Conservation (phyloP, 768 basidiomycete genomes). For the Cantharellus anzutake region DNA sequence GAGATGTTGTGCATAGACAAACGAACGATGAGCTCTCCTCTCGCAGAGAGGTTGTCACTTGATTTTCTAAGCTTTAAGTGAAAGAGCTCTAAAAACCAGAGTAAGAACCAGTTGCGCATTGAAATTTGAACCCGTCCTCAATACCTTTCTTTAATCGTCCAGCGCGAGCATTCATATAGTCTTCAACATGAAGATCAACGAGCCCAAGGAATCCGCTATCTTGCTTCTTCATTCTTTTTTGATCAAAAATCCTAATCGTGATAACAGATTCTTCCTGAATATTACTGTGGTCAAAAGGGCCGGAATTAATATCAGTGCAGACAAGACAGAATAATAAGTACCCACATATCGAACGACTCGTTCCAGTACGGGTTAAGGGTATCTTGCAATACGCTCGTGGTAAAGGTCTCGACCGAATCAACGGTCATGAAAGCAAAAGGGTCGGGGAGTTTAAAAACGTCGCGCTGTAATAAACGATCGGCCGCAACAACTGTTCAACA, state of each 20-base stretch:
- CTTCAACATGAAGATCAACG: slow-evolving; percentile 82
- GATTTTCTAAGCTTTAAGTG: slow-evolving; percentile 95
- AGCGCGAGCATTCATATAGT: slow-evolving; percentile 77
- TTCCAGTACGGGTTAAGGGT: slow-evolving; percentile 94
- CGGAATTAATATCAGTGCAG: neutral
- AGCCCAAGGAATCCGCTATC: slow-evolving; percentile 98
- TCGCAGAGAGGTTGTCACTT: slow-evolving; percentile 95
- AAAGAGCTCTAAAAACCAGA: slow-evolving; percentile 56
- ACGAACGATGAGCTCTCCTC: slow-evolving; percentile 94
- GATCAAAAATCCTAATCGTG: slow-evolving; percentile 96
- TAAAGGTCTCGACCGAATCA: slow-evolving; percentile 92
- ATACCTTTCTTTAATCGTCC: slow-evolving; percentile 63
- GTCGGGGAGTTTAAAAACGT: slow-evolving; percentile 91
- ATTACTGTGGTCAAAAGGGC: slow-evolving; percentile 30
- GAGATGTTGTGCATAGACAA: slow-evolving; percentile 78
- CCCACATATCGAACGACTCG: slow-evolving; percentile 94
- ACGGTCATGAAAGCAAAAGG: slow-evolving; percentile 98
- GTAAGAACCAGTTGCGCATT: neutral
- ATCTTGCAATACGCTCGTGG: slow-evolving; percentile 93
- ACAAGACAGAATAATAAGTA: neutral
- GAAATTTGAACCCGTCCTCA: slow-evolving; percentile 12
- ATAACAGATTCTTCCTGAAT: slow-evolving; percentile 97
- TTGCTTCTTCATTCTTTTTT: slow-evolving; percentile 94
- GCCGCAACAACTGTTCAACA: slow-evolving; percentile 70
- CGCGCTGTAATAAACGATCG: slow-evolving; percentile 81